Base-by-base conservation (phyloP, 2,329 filamentous ascomycete genomes). In the Hymenoscyphus scutula region DNA sequence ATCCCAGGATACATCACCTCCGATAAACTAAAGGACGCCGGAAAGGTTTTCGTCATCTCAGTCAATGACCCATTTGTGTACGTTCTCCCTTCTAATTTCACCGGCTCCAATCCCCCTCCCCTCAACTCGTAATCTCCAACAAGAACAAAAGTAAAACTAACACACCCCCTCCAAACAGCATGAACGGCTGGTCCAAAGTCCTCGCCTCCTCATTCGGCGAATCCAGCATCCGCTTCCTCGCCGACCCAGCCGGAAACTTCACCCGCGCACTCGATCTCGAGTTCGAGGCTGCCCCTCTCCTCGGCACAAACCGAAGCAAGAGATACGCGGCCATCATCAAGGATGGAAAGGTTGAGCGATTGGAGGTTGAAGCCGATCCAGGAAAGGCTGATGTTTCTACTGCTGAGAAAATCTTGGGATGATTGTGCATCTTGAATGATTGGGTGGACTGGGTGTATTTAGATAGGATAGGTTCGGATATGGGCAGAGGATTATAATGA, bases 61-160 rank as follows among this genome's bases (percentile, higher is more conserved):
- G 93, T 97, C 74, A 98, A 98, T 75, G 94, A 98, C 75, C 86
- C 92, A 23, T 97, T 97, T 75, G 93, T 97, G 90, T 96, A 81
- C 78, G 90, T 79, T 55, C 19, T 54, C 34, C 34, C 34, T 32
- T 15, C 13, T 5, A 5, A 54, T 19, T 4, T 34, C 19, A 7
- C 10, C 11, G 13, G n/a, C 10, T 15, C 19, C 54, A n/a, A 10
- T 32, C 19, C 34, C 41, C n/a, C n/a, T n/a, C 8, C 25, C 30
- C 37, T 41, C 38, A 41, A 11, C 37, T n/a, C 45, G 25, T 17
- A 45, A 23, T 1, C 45, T 5, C 19, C 17, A 17, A 15, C 41
- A 2, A 13, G 11, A 15, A n/a, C 63, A 29, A 65, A 27, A 65
- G 29, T 37, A 54, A 45, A 27, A 65, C 32, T 37, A 54, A 45